Conservation (phyloP, 345 rosid species). For the Populus ilicifolia region DNA sequence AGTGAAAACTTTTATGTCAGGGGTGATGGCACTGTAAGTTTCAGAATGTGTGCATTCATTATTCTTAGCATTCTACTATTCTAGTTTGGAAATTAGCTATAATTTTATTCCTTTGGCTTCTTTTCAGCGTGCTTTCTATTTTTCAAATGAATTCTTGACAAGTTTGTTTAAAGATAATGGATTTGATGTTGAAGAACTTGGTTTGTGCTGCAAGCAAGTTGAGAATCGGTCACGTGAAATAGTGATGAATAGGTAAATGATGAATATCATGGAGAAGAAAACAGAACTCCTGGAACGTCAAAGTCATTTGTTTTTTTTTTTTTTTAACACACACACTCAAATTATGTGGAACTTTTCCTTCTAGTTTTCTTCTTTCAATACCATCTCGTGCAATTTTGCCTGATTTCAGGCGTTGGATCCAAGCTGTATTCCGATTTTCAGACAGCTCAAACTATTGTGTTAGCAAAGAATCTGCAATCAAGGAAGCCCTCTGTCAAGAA, state of each 20-base stretch:
- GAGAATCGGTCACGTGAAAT: slow-evolving; percentile 83
- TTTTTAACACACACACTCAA: too few relatives aligned
- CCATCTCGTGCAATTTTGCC: slow-evolving; percentile 7
- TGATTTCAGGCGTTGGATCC: slow-evolving; percentile 75
- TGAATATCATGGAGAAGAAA: neutral
- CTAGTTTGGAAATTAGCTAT: neutral
- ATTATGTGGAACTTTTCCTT: neutral
- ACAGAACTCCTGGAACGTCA: neutral
- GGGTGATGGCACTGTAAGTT: slow-evolving; percentile 96
- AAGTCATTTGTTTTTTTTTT: neutral
- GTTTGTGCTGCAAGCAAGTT: slow-evolving; percentile 82
- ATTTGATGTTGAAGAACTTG: slow-evolving; percentile 67
- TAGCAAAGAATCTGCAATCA: slow-evolving; percentile 21
- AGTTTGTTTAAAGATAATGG: slow-evolving; percentile 63
- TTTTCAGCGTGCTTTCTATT: slow-evolving; percentile 87
- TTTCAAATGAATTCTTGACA: slow-evolving; percentile 70
- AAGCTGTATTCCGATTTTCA: slow-evolving; percentile 63
- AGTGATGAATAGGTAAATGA: slow-evolving; percentile 68
- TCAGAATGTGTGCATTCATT: neutral
- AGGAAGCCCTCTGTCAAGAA: slow-evolving; percentile 26
- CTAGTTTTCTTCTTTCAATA: neutral
- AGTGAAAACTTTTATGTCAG: slow-evolving; percentile 85
- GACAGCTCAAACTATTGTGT: slow-evolving; percentile 17
- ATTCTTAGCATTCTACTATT: neutral
- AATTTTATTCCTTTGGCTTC: neutral